phyloP scores from a whole-genome alignment of 2,329 filamentous ascomycete genomes.

The Zalaria obscura region DNA sequence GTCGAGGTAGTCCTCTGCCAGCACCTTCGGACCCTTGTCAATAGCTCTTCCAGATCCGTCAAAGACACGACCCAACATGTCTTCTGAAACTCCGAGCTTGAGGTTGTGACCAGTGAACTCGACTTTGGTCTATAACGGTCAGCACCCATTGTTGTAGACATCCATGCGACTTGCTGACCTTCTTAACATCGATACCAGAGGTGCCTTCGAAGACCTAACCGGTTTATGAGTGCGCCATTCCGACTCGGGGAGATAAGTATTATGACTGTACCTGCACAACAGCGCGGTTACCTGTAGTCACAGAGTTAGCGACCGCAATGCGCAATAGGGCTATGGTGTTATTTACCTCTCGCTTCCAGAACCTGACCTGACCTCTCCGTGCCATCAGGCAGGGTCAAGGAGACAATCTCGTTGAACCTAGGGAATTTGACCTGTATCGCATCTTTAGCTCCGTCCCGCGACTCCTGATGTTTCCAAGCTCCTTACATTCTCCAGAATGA shows the following conservation, averaged over 20 bases:
- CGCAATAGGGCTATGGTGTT: not conserved
- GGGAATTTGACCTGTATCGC: slow-evolving; percentile 79
- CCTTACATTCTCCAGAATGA: slow-evolving; percentile 89
- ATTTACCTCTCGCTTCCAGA: slow-evolving; percentile 83
- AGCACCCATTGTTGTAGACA: slow-evolving; percentile 3
- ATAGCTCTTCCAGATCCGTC: slow-evolving; percentile 96
- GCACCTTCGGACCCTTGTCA: slow-evolving; percentile 95
- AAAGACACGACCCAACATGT: slow-evolving; percentile 98
- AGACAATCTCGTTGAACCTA: slow-evolving; percentile 94
- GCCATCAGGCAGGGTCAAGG: slow-evolving; percentile 88
- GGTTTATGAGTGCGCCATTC: slow-evolving; percentile 8
- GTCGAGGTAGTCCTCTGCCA: slow-evolving; percentile 95
- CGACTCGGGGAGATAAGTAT: not conserved
- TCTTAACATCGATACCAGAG: slow-evolving; percentile 95
- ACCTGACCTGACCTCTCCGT: slow-evolving; percentile 89
- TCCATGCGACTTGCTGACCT: slow-evolving; percentile 32
- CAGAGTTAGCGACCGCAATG: not conserved
- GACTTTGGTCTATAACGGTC: slow-evolving; percentile 63
- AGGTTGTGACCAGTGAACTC: slow-evolving; percentile 94
- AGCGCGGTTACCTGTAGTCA: slow-evolving; percentile 64
- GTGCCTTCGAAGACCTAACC: slow-evolving; percentile 89
- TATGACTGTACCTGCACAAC: slow-evolving; percentile 65
- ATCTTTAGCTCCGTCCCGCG: slow-evolving; percentile 11
- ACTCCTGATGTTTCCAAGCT: slow-evolving; percentile 4
- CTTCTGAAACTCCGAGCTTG: slow-evolving; percentile 97